These are phyloP conservation scores for Symbiodinium pilosum DNA, from an alignment of 73 alveolate species.

Conservation along the genomic window DNA sequence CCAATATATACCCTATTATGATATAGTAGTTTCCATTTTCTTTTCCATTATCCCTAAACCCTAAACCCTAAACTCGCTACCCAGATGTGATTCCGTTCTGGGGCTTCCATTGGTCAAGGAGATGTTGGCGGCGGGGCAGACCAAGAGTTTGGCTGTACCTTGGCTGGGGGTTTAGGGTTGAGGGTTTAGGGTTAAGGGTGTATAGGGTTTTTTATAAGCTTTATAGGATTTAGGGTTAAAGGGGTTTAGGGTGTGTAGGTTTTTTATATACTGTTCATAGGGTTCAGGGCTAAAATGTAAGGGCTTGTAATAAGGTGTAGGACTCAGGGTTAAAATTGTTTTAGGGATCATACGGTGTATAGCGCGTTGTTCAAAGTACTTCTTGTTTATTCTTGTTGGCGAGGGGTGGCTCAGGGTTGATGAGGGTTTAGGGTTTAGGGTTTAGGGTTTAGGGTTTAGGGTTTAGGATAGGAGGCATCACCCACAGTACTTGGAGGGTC, in stretches of 20 bases:
- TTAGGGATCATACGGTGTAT: no score
- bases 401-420: no score
- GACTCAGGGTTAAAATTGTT: not conserved
- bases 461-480: not conserved
- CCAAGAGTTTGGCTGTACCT: slow-evolving; percentile 61
- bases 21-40: no score
- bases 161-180: not conserved
- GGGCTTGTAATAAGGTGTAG: not conserved
- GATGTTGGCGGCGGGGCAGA: slow-evolving; percentile 78
- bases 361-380: no score
- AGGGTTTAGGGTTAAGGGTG: not conserved
- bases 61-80: not conserved
- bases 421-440: not conserved
- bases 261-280: no score
- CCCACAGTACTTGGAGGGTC: not conserved
- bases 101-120: no score
- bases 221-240: not conserved
- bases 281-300: not conserved
- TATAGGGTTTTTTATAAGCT: not conserved
- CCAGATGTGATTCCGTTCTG: no score
- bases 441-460: not conserved
- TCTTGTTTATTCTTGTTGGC: no score
- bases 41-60: no score
- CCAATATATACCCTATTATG: no score
- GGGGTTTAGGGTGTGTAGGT: not conserved